A percentile compares a stretch with the other conserved stretches of the same genome.
These are phyloP conservation scores for Quercus lobata DNA, from an alignment of 331 rosid species.

Conservation along the genomic window DNA sequence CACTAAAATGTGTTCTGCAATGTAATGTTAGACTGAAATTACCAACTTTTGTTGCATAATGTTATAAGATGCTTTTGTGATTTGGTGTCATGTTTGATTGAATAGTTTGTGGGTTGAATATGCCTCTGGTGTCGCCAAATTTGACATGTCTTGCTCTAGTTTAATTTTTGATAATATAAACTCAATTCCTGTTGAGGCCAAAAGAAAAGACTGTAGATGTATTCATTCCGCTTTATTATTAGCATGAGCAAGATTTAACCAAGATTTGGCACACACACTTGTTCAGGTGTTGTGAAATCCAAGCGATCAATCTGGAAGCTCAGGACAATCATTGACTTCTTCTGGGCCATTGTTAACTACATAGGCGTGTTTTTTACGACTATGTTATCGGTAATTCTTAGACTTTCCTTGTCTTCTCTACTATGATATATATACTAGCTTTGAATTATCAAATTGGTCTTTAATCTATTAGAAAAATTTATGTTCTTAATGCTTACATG, in stretches of 20 bases:
- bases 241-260: background rate
- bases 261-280: background rate
- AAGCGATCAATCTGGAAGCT: conserved; percentile 82
- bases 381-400: conserved; percentile 74
- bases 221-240: background rate
- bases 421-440: background rate
- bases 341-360: conserved; percentile 77
- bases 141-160: background rate
- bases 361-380: conserved; percentile 80
- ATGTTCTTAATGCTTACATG: conserved; percentile 7
- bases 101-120: background rate
- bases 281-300: conserved; percentile 73
- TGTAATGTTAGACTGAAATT: too few species aligned
- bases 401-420: background rate
- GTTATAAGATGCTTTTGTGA: background rate
- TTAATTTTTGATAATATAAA: background rate
- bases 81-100: background rate
- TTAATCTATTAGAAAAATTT: background rate
- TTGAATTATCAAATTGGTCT: background rate
- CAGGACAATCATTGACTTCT: conserved; percentile 70
- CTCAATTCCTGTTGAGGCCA: background rate
- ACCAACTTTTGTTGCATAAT: too few species aligned
- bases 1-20: background rate
- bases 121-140: background rate
- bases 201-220: background rate